Evolutionary conservation across 441 rosid species (phyloP).

Genomic region (Jatropha multifida): DNA sequence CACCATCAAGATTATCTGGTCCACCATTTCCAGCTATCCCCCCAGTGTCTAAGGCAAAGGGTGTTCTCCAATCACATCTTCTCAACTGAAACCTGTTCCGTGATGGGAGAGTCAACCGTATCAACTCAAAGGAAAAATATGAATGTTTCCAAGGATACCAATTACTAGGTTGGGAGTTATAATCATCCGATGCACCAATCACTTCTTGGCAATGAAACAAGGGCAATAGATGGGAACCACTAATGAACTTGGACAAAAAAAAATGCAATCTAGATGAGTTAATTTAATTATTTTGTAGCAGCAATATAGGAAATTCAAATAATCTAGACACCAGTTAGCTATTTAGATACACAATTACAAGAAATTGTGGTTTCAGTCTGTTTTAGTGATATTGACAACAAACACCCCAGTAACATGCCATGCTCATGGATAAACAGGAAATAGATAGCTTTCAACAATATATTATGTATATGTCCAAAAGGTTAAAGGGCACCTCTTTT

Average conservation of each 20-base stretch:
- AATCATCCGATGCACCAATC: no score
- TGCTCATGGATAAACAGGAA: neutral
- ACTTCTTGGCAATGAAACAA: neutral
- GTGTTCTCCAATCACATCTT: conserved; percentile 48
- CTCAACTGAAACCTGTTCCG: conserved; percentile 41
- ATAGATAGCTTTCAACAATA: neutral
- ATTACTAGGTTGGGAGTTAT: no score
- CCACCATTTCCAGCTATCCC: conserved; percentile 64
- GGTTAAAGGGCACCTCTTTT: conserved; percentile 34
- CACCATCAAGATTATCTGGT: conserved; percentile 50
- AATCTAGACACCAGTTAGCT: neutral
- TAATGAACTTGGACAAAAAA: neutral
- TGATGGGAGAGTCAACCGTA: conserved; percentile 10
- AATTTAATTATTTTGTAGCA: neutral
- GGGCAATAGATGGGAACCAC: neutral
- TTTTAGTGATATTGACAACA: neutral
- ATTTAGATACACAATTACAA: neutral
- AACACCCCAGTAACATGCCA: neutral
- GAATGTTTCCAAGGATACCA: neutral
- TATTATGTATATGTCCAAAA: neutral
- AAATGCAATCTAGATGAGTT: neutral
- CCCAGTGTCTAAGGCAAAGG: conserved; percentile 78
- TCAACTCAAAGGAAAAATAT: conserved; percentile 1
- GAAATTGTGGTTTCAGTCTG: neutral
- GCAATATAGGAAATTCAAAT: neutral